A percentile compares a stretch with the other conserved stretches of the same genome.
Conservation (phyloP, 495 filamentous ascomycete genomes). For the Xylaria castorea region DNA sequence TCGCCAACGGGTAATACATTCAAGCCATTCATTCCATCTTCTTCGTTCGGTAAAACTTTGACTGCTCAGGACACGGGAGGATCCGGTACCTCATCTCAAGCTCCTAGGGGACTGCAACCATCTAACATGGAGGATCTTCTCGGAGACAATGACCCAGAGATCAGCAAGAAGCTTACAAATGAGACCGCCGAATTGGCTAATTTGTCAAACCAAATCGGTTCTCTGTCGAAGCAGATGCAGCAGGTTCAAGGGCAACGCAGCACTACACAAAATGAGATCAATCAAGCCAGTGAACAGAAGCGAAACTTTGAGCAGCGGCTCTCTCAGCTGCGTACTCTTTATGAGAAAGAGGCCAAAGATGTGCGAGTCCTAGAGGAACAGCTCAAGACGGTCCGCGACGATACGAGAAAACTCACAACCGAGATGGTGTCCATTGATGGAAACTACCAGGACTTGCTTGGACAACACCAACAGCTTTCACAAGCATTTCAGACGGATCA, state of each 20-base stretch:
- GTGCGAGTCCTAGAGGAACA: conserved; percentile 86
- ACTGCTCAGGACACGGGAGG: conserved; percentile 79
- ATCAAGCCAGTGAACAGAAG: conserved; percentile 81
- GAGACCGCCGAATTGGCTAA: conserved; percentile 97
- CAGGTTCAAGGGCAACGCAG: conserved; percentile 82
- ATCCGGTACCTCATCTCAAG: conserved; percentile 58
- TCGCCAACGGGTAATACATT: conserved; percentile 64
- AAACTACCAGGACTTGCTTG: conserved; percentile 81
- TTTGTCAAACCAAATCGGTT: conserved; percentile 91
- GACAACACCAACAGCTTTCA: conserved; percentile 77
- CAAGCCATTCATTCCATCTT: conserved; percentile 90
- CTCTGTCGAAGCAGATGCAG: conserved; percentile 89
- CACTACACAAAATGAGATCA: conserved; percentile 78
- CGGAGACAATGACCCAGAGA: conserved; percentile 89
- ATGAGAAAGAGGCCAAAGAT: conserved; percentile 89
- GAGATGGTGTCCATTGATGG: conserved; percentile 84
- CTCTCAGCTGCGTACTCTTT: conserved; percentile 80
- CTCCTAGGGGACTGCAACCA: conserved; percentile 41
- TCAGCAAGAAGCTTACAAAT: conserved; percentile 81
- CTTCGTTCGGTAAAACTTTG: conserved; percentile 85
- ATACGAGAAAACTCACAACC: conserved; percentile 80
- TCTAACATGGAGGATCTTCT: conserved; percentile 86
- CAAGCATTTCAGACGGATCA: conserved; percentile 83
- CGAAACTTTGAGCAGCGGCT: conserved; percentile 88
- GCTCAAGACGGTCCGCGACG: conserved; percentile 73